Evolutionary conservation across 2,329 filamentous ascomycete species (phyloP).

Genomic region (Cadophora malorum): DNA sequence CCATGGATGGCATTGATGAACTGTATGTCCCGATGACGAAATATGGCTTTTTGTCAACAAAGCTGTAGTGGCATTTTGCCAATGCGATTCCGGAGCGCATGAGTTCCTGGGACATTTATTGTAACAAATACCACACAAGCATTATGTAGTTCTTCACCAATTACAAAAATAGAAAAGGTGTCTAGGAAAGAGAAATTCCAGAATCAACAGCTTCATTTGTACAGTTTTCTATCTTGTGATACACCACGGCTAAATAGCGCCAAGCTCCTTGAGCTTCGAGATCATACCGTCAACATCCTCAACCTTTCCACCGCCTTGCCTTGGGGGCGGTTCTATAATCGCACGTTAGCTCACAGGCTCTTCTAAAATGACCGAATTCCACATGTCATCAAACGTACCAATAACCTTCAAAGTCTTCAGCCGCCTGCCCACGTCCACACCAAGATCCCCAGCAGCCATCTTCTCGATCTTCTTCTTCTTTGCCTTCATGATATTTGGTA

Average conservation of each 20-base stretch:
- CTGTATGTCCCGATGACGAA: not conserved
- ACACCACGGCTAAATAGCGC: conserved; percentile 57
- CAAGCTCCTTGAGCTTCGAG: conserved; percentile 92
- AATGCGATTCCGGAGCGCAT: not conserved
- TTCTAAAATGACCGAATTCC: not conserved
- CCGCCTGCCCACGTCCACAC: conserved; percentile 74
- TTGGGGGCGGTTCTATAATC: conserved; percentile 74
- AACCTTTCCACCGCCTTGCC: conserved; percentile 95
- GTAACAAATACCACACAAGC: not conserved
- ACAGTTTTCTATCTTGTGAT: conserved; percentile 18
- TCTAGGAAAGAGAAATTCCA: not conserved
- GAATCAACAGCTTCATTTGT: conserved; percentile 7
- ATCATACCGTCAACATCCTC: conserved; percentile 97
- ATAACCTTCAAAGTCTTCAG: conserved; percentile 91
- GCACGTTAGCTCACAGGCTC: conserved; percentile 27
- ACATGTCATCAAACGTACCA: conserved; percentile 57
- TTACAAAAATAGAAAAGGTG: not conserved
- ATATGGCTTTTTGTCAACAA: not conserved
- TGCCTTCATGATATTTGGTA: conserved; percentile 99
- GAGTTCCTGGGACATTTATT: not conserved
- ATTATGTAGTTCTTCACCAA: not conserved
- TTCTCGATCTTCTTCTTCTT: conserved; percentile 99
- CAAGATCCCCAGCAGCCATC: conserved; percentile 84
- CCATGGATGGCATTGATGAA: not conserved
- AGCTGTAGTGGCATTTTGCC: not conserved